Evolutionary conservation across 331 rosid species (phyloP).

Genomic region (Stylosanthes scabra): DNA sequence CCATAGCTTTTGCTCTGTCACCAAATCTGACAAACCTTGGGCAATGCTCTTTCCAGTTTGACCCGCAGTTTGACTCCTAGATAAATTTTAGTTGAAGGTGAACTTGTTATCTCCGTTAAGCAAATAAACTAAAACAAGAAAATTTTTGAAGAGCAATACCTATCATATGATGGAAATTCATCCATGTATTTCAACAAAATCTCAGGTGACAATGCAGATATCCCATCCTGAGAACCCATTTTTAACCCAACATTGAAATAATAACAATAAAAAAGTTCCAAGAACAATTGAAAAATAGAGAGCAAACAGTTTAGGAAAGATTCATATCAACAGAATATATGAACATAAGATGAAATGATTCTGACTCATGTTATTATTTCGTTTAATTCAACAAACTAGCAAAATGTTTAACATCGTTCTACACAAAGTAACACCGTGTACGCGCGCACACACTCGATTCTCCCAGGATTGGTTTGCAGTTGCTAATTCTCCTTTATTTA

Average conservation of each 20-base stretch:
- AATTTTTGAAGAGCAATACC: conserved; percentile 48
- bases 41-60: conserved; percentile 53
- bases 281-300: conserved; percentile 18
- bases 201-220: conserved; percentile 42
- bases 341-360: background rate
- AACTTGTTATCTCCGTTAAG: conserved; percentile 28
- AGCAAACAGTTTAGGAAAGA: conserved; percentile 27
- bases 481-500: too few species aligned
- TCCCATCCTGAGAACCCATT: conserved; percentile 60
- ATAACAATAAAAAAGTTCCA: background rate
- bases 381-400: conserved; percentile 12
- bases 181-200: conserved; percentile 52
- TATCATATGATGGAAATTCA: conserved; percentile 52
- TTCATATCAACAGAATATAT: conserved; percentile 20
- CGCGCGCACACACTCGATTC: too few species aligned
- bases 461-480: too few species aligned
- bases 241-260: conserved; percentile 26
- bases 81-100: conserved; percentile 34
- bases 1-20: conserved; percentile 66
- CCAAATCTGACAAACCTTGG: conserved; percentile 63
- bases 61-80: conserved; percentile 66
- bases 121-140: conserved; percentile 33
- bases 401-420: too few species aligned
- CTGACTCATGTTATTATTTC: background rate
- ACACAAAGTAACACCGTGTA: background rate